Percentiles rank a stretch among this genome's conserved stretches.
Conservation (phyloP, 805 yeast species). For the Priceomyces haplophilus region DNA sequence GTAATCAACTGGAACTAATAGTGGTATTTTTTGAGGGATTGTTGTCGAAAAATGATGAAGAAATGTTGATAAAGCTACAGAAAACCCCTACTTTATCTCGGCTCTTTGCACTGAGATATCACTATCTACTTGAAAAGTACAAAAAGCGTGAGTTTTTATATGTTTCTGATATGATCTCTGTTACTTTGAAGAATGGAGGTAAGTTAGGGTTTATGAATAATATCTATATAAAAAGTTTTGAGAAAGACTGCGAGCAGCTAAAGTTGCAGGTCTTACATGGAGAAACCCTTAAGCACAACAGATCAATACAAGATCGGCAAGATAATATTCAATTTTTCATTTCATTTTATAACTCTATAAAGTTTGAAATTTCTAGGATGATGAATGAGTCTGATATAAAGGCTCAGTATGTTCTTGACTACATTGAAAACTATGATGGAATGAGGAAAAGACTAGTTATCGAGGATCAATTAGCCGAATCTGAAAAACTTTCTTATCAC, state of each 20-base stretch:
- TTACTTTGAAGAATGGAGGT: slow-evolving; percentile 37
- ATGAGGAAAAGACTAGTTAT: slow-evolving; percentile 61
- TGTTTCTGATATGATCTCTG: slow-evolving; percentile 30
- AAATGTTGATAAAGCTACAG: slow-evolving; percentile 24
- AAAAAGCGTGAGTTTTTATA: slow-evolving; percentile 16
- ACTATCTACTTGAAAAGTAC: slow-evolving; percentile 18
- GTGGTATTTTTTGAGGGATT: slow-evolving; percentile 31
- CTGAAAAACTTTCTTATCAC: slow-evolving; percentile 41
- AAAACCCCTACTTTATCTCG: slow-evolving; percentile 29
- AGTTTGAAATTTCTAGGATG: slow-evolving; percentile 40
- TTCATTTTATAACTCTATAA: slow-evolving; percentile 46
- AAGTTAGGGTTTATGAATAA: slow-evolving; percentile 28
- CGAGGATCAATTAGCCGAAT: slow-evolving; percentile 46
- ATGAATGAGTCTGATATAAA: slow-evolving; percentile 16
- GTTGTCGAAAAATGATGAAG: slow-evolving; percentile 36
- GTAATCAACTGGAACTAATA: slow-evolving; percentile 17
- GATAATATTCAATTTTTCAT: slow-evolving; percentile 55
- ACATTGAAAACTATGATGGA: slow-evolving; percentile 66
- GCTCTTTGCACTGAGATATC: slow-evolving; percentile 23
- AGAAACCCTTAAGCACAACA: slow-evolving; percentile 48
- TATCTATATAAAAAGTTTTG: slow-evolving; percentile 32
- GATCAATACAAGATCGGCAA: slow-evolving; percentile 61
- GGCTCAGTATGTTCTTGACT: slow-evolving; percentile 52
- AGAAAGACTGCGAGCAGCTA: slow-evolving; percentile 34
- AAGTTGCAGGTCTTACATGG: slow-evolving; percentile 34